Percentiles rank a stretch among this genome's conserved stretches.
Evolutionary conservation across 805 yeast genomes (phyloP).

Genomic region (Monosporozyma yasuniensis): DNA sequence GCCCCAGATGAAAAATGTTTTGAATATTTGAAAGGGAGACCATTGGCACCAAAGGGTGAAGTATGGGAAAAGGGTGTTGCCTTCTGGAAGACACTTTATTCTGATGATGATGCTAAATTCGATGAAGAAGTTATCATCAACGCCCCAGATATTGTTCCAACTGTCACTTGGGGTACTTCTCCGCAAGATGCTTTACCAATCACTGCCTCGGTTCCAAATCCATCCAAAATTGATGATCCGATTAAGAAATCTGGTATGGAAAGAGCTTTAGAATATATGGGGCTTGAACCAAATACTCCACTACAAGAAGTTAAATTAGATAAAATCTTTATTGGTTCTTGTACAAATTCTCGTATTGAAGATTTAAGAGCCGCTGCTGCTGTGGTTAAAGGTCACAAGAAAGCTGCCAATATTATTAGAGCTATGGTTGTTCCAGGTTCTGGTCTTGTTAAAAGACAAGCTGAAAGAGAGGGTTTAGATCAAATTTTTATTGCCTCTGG

Average conservation of each 20-base stretch:
- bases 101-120: constrained; percentile 85
- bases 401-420: constrained; percentile 69
- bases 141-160: constrained; percentile 83
- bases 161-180: constrained; percentile 99
- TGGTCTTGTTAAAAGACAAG: constrained; percentile 86
- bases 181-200: constrained; percentile 98
- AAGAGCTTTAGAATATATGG: constrained; percentile 89
- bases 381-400: constrained; percentile 82
- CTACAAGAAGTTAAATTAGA: constrained; percentile 69
- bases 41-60: constrained; percentile 86
- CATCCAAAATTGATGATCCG: constrained; percentile 61
- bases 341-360: constrained; percentile 96
- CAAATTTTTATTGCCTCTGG: constrained; percentile 87
- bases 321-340: constrained; percentile 95
- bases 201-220: constrained; percentile 85
- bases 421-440: constrained; percentile 97
- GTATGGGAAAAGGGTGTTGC: constrained; percentile 92
- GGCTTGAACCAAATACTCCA: constrained; percentile 74
- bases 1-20: constrained; percentile 88
- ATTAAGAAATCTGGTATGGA: constrained; percentile 75
- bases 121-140: constrained; percentile 75
- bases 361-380: constrained; percentile 93
- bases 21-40: constrained; percentile 85
- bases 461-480: constrained; percentile 91
- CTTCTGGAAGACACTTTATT: constrained; percentile 82